Evolutionary conservation across 192 early-diverging fungal species (phyloP).

Genomic region (Pecoramyces ruminantium): DNA sequence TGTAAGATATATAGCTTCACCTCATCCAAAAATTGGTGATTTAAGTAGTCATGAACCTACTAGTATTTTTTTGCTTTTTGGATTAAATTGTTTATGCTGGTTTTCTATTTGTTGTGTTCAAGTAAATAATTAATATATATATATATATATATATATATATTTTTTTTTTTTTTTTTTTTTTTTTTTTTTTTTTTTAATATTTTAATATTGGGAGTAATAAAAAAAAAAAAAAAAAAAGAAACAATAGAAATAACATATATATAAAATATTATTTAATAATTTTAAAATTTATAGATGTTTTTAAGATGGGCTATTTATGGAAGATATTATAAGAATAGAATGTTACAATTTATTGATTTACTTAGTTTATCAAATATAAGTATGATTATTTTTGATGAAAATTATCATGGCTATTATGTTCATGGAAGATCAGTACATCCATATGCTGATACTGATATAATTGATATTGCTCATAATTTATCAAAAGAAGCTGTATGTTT

Average conservation of each 20-base stretch:
- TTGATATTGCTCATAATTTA: no score
- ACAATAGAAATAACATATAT: background rate
- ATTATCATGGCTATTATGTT: conserved; percentile 18
- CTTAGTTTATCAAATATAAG: conserved; percentile 28
- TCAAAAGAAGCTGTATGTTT: no score
- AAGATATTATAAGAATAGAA: conserved; percentile 24
- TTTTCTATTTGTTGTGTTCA: conserved; percentile 11
- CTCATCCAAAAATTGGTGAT: conserved; percentile 20
- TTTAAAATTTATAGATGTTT: background rate
- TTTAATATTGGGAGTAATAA: no score
- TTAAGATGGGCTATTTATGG: conserved; percentile 14
- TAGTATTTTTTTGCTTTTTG: conserved; percentile 26
- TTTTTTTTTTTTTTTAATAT: no score
- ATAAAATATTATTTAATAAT: background rate
- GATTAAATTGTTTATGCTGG: conserved; percentile 18
- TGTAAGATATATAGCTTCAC: conserved; percentile 14
- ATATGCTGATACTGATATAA: background rate
- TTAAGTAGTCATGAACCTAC: conserved; percentile 8
- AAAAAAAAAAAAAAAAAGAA: no score
- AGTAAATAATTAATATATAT: no score
- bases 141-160: no score
- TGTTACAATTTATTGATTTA: conserved; percentile 30
- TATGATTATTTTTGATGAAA: conserved; percentile 29
- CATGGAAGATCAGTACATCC: background rate
- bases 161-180: no score